A percentile compares a stretch with the other conserved stretches of the same genome.
Conservation (phyloP, 495 filamentous ascomycete species). For the Lasiosphaeris hirsuta region DNA sequence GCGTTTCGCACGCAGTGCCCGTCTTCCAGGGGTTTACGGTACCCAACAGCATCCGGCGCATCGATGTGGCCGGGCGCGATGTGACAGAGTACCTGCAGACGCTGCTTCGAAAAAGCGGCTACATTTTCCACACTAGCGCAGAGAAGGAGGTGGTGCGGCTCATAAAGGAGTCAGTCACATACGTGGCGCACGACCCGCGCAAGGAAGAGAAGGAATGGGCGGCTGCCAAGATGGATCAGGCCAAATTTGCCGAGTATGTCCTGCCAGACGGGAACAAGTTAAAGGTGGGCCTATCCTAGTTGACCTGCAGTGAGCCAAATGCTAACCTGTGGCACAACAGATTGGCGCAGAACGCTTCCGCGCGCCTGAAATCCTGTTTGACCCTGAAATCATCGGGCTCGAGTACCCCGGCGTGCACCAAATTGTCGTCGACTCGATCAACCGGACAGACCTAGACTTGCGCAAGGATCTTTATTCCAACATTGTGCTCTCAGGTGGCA, state of each 20-base stretch:
- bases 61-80: constrained; percentile 97
- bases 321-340: constrained; percentile 38
- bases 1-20: constrained; percentile 94
- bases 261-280: constrained; percentile 91
- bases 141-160: constrained; percentile 96
- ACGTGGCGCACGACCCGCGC: constrained; percentile 87
- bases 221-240: constrained; percentile 54
- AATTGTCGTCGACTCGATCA: constrained; percentile 94
- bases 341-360: constrained; percentile 90
- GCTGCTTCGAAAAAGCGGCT: constrained; percentile 85
- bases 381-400: constrained; percentile 92
- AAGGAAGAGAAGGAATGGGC: constrained; percentile 97
- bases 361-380: constrained; percentile 95
- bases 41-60: constrained; percentile 86
- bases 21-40: constrained; percentile 98
- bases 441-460: constrained; percentile 94
- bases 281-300: constrained; percentile 55
- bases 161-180: constrained; percentile 94
- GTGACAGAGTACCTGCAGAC: constrained; percentile 95
- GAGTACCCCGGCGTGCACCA: constrained; percentile 98
- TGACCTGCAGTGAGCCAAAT: not conserved
- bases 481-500: constrained; percentile 94
- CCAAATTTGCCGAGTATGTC: constrained; percentile 78
- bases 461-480: constrained; percentile 92
- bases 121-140: constrained; percentile 94